These are phyloP conservation scores for Saturnispora saitoi DNA, from an alignment of 805 yeast species.

Conservation along the genomic window DNA sequence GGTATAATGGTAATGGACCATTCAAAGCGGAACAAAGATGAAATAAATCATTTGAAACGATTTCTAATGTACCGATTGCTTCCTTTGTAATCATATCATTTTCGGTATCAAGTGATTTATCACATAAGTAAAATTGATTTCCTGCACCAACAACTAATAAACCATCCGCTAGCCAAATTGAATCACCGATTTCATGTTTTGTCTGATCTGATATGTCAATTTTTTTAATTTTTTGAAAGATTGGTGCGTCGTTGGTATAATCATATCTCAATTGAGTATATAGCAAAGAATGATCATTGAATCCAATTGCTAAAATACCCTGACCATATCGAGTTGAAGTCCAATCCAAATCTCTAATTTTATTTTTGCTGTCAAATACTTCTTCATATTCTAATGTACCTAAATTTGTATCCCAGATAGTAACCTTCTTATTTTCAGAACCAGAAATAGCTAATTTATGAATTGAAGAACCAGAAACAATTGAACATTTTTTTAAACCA, in stretches of 20 bases:
- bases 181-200: conserved; percentile 77
- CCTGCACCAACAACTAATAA: conserved; percentile 79
- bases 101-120: conserved; percentile 48
- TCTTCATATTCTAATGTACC: conserved; percentile 60
- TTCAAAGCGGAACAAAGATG: conserved; percentile 70
- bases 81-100: conserved; percentile 42
- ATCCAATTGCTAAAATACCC: conserved; percentile 77
- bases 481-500: conserved; percentile 41
- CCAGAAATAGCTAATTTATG: conserved; percentile 72
- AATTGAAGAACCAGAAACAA: conserved; percentile 66
- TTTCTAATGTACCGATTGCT: conserved; percentile 51
- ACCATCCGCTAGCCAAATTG: conserved; percentile 77
- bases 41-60: conserved; percentile 48
- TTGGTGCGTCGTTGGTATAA: conserved; percentile 71
- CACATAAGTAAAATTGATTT: conserved; percentile 79
- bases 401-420: conserved; percentile 73
- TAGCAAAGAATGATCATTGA: conserved; percentile 48
- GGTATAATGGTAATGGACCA: conserved; percentile 85
- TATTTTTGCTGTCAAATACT: conserved; percentile 24
- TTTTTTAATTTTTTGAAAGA: conserved; percentile 67
- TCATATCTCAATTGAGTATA: conserved; percentile 83
- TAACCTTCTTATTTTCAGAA: conserved; percentile 38
- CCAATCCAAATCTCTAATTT: conserved; percentile 78
- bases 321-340: conserved; percentile 58
- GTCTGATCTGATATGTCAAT: conserved; percentile 67